Percentiles rank a stretch among this genome's conserved stretches.
Conservation (phyloP, 129 eudicot genomes). For the Ambrosia artemisiifolia region DNA sequence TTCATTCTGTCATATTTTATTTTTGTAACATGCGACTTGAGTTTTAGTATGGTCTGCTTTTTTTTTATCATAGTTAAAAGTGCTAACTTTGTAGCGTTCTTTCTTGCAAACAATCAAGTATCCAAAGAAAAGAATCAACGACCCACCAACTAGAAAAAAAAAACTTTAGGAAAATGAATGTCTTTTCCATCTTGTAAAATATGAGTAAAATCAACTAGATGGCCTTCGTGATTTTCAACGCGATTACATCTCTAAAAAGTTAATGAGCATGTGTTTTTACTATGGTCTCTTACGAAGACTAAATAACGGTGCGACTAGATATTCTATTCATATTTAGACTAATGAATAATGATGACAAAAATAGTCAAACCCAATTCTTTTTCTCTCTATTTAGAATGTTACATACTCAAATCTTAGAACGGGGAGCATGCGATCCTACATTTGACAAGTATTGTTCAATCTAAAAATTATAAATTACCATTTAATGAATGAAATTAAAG, state of each 20-base stretch:
- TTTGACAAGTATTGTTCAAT: no score
- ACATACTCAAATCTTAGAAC: no score
- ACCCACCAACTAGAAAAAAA: neutral
- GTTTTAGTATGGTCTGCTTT: neutral
- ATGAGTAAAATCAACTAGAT: constrained; percentile 3
- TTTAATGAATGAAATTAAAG: no score
- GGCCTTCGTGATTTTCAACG: neutral
- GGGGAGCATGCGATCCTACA: no score
- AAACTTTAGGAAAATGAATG: neutral
- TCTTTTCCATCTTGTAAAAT: neutral
- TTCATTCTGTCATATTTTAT: neutral
- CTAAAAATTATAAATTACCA: no score
- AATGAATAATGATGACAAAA: no score
- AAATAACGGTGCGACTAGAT: no score
- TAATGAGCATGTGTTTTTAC: neutral
- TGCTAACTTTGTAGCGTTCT: neutral
- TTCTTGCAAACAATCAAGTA: neutral
- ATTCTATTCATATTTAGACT: no score
- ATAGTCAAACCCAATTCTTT: no score
- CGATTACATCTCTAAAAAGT: neutral
- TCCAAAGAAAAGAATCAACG: neutral
- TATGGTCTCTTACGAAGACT: neutral
- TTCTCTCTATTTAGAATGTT: no score
- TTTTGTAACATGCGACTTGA: neutral
- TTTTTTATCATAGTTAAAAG: neutral